phyloP scores from a whole-genome alignment of 2,329 filamentous ascomycete genomes.

The Diplodia scrobiculata region DNA sequence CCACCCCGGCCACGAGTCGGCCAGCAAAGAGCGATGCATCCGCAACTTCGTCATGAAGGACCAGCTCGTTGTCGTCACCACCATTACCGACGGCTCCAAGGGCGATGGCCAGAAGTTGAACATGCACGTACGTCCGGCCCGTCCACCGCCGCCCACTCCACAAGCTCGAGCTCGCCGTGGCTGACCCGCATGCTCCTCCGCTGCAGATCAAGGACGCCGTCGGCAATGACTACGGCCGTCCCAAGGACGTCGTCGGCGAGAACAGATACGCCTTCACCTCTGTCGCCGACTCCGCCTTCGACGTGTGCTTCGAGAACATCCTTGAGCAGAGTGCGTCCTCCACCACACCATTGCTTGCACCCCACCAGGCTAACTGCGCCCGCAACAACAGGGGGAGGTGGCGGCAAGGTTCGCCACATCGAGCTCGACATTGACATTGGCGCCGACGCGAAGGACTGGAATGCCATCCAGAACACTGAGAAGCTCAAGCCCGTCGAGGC shows the following conservation, averaged over 20 bases:
- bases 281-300: slow-evolving; percentile 86
- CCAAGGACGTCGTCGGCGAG: slow-evolving; percentile 89
- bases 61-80: slow-evolving; percentile 92
- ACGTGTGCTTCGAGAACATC: slow-evolving; percentile 93
- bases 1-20: slow-evolving; percentile 62
- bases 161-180: slow-evolving; percentile 7
- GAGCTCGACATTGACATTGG: slow-evolving; percentile 96
- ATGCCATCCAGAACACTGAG: slow-evolving; percentile 90
- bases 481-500: slow-evolving; percentile 97
- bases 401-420: slow-evolving; percentile 64
- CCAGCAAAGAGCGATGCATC: slow-evolving; percentile 80
- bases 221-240: slow-evolving; percentile 92
- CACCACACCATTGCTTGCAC: not conserved
- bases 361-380: slow-evolving; percentile 19
- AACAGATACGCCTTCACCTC: slow-evolving; percentile 92
- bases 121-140: slow-evolving; percentile 71
- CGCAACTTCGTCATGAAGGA: slow-evolving; percentile 93
- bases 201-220: slow-evolving; percentile 86
- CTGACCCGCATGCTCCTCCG: slow-evolving; percentile 14
- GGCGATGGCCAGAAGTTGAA: slow-evolving; percentile 93
- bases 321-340: slow-evolving; percentile 66
- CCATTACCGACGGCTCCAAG: slow-evolving; percentile 78
- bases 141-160: not conserved
- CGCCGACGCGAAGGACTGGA: slow-evolving; percentile 97
- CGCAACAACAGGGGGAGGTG: slow-evolving; percentile 38